Evolutionary conservation across 1,284 basidiomycete genomes (phyloP).

Genomic region (Microbotryum intermedium): DNA sequence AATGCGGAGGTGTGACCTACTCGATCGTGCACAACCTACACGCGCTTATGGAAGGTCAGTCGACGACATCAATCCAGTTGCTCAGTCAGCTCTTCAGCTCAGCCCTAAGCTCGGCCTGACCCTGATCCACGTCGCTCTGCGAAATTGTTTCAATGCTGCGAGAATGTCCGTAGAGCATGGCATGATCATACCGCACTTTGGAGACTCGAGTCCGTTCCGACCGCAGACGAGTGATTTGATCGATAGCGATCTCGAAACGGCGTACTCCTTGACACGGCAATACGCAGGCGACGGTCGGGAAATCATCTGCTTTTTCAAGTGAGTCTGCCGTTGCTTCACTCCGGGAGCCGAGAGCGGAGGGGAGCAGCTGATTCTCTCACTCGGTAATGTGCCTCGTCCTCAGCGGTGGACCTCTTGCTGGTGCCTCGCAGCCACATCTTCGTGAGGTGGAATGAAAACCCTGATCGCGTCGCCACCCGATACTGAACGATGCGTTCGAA

Average conservation of each 20-base stretch:
- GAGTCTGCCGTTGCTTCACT: not conserved
- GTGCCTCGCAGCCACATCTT: constrained; percentile 21
- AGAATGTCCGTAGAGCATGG: constrained; percentile 8
- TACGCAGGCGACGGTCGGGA: constrained; percentile 5
- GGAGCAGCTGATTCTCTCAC: no score
- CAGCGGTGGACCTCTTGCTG: constrained; percentile 22
- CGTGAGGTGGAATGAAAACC: constrained; percentile 1
- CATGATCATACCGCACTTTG: constrained; percentile 14
- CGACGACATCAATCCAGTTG: no score
- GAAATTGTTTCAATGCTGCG: not conserved
- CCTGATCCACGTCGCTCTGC: not conserved
- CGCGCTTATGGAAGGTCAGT: constrained; percentile 7
- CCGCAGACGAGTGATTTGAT: constrained; percentile 13
- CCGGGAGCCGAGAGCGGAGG: no score
- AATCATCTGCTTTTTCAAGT: constrained; percentile 22
- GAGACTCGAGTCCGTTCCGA: constrained; percentile 1
- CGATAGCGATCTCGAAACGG: constrained; percentile 4
- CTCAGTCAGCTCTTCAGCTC: no score
- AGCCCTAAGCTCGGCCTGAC: no score
- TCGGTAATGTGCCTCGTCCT: not conserved
- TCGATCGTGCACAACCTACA: constrained; percentile 19
- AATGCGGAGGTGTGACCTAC: not conserved
- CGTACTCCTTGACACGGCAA: constrained; percentile 7
- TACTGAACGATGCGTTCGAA: no score
- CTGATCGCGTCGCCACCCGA: no score